Evolutionary conservation across 208 protist species (phyloP).

Genomic region (Acanthamoeba royreba): DNA sequence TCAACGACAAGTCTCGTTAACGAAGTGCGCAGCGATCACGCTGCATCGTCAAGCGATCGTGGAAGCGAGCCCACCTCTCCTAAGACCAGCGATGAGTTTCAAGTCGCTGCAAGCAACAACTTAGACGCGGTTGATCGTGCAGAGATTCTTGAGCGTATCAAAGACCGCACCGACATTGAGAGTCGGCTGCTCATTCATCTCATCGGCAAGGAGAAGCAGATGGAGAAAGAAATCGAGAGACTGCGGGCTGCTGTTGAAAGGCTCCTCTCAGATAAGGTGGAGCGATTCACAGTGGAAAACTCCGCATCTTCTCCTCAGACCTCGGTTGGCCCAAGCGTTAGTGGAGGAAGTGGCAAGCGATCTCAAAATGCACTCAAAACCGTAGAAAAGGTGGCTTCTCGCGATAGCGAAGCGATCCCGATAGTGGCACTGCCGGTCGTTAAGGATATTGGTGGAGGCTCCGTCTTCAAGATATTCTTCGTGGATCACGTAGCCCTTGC

Average conservation of each 20-base stretch:
- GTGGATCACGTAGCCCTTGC: background rate
- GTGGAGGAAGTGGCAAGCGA: too few species aligned
- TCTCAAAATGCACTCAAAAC: too few species aligned
- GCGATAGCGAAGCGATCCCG: background rate
- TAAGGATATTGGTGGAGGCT: background rate
- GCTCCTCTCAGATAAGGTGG: background rate
- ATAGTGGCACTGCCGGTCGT: background rate
- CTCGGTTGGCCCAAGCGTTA: too few species aligned
- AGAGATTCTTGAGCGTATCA: background rate
- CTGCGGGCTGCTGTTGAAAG: background rate
- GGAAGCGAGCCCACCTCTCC: too few species aligned
- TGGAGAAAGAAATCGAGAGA: background rate
- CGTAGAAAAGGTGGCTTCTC: too few species aligned
- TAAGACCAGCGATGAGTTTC: background rate
- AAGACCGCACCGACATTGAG: background rate
- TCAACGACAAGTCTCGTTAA: too few species aligned
- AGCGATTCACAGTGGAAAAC: background rate
- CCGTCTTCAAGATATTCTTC: background rate
- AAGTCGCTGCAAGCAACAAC: background rate
- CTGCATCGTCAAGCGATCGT: too few species aligned
- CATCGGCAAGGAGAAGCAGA: background rate
- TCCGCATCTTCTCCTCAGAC: too few species aligned
- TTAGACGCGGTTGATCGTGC: background rate
- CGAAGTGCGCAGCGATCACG: too few species aligned
- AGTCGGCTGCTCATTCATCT: background rate